Evolutionary conservation across 1,284 basidiomycete species (phyloP), one percentile per base, ranked within the genome.

Genomic region (Albatrellus sp.): DNA sequence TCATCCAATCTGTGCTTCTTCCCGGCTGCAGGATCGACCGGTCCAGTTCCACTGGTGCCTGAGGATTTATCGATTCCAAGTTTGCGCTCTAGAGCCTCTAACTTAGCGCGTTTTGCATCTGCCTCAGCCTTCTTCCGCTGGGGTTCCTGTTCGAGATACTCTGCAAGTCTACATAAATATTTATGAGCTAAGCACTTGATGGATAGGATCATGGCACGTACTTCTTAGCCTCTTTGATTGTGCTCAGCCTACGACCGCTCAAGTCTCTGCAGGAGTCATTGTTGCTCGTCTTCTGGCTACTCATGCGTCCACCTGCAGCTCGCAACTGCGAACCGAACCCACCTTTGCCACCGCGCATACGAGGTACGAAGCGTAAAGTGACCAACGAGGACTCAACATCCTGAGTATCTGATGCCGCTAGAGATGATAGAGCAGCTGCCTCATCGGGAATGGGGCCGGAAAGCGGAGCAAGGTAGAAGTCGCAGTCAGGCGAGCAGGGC

Each of bases 231-330:
- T 98, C 92, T 64, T 97, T 97, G 57, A 98, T 79, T 0, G 93
- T 96, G 53, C 89, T 91, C 20, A 98, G 65, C 45, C 92, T 70
- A 43, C 94, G 69, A 0, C 94, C 94, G 50, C 78, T 91, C 40
- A 98, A 70, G 58, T 98, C 96, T 37, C 94, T 70, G 62, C 94
- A 98, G 7, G 88, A 89, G 61, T 98, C 93, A 54, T 91, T 92
- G 65, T 98, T 98, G 57, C 73, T 89, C 33, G 87, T 90, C 72
- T 93, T 94, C 67, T 91, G 83, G 53, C 84, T 87, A 56, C 88
- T 91, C 96, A 99, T 99, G 36, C 93, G 79, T 8, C 94, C 94
- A 53, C 94, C 94, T 16, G 93, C 92, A 0, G 96, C 94, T 59
- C 94, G 79, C 51, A 99, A 73, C 70, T 97, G 92, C 19, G 86